Evolutionary conservation across 2,329 filamentous ascomycete genomes (phyloP), one percentile per base, ranked within the genome.

Genomic region (Alternaria ethzedia): DNA sequence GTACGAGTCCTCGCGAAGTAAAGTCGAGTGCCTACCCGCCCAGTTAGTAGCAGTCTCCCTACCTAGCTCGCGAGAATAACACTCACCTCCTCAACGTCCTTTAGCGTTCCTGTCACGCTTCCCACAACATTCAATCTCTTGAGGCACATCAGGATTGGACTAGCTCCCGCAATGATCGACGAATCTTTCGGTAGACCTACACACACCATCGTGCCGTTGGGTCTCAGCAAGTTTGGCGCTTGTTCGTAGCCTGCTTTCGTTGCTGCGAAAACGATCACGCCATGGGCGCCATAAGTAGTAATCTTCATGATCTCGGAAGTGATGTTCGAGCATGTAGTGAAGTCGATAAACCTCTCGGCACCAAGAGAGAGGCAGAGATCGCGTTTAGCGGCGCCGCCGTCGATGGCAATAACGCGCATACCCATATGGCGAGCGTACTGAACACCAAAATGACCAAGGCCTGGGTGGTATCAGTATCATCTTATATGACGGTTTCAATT

Each of bases 241-340:
- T 70, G 65, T n/a, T 77, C 74, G 49, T 78, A 77, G 3, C 78
- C 78, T 49, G 78, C 73, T 59, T 74, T 79, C 9, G 79, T 76
- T 55, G 79, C 78, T 63, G 94, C 93, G 64, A 97, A 88, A 26
- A 97, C 86, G 66, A 97, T 85, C 61, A 94, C 93, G 32, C 92
- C 94, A 73, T 96, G 91, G 9, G 94, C 93, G 54, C 94, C 94
- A 15, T 92, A 75, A 3, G 63, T 70, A 5, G 83, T 80, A 15
- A 83, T 75, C 54, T 83, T 76, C 58, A 83, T 79, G 3, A 87
- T 82, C 36, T 82, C 82, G 10, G 68, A 67, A 9, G 64, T 52
- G 15, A 97, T 82, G 80, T 97, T 90, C 78, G 89, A 87, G 78
- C 87, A 88, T 11, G 68, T 82, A 1, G 67, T 74, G 74, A 87